Evolutionary conservation across 192 early-diverging fungal species (phyloP).

Genomic region (Thoreauomyces humboldtii): DNA sequence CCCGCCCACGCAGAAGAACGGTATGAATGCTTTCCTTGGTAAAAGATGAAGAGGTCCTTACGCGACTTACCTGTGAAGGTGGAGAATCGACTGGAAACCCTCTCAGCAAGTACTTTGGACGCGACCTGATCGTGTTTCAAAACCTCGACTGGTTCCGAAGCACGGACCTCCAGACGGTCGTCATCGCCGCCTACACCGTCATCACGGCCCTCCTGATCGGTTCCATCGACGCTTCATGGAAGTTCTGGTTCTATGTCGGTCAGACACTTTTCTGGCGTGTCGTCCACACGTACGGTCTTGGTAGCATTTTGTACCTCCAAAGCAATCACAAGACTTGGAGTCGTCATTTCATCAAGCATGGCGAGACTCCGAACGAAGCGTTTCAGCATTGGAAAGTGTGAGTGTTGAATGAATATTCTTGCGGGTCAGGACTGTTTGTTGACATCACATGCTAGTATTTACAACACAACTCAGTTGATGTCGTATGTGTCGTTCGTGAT

Average conservation of each 20-base stretch:
- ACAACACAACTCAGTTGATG: constrained; percentile 88
- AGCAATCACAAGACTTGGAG: constrained; percentile 80
- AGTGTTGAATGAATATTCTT: constrained; percentile 6
- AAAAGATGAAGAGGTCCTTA: background rate
- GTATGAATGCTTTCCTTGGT: background rate
- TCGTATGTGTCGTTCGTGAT: constrained; percentile 85
- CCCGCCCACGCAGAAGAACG: constrained; percentile 21
- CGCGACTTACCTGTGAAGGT: background rate
- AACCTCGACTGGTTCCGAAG: constrained; percentile 89
- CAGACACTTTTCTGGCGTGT: constrained; percentile 88
- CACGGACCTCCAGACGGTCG: constrained; percentile 75
- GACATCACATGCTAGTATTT: constrained; percentile 77
- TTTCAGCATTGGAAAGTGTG: constrained; percentile 93
- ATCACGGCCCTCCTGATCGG: constrained; percentile 60
- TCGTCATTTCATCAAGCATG: constrained; percentile 89
- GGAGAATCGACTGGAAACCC: background rate
- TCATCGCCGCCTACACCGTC: constrained; percentile 74
- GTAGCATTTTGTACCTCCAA: constrained; percentile 76
- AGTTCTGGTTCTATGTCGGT: constrained; percentile 42
- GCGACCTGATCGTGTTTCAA: constrained; percentile 84
- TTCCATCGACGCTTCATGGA: constrained; percentile 38
- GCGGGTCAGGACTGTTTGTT: no score
- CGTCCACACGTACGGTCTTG: constrained; percentile 79
- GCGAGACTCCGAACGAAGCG: constrained; percentile 81
- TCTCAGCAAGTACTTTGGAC: constrained; percentile 59